Evolutionary conservation across 2,329 filamentous ascomycete species (phyloP).

Genomic region (Aspergillus sp.): DNA sequence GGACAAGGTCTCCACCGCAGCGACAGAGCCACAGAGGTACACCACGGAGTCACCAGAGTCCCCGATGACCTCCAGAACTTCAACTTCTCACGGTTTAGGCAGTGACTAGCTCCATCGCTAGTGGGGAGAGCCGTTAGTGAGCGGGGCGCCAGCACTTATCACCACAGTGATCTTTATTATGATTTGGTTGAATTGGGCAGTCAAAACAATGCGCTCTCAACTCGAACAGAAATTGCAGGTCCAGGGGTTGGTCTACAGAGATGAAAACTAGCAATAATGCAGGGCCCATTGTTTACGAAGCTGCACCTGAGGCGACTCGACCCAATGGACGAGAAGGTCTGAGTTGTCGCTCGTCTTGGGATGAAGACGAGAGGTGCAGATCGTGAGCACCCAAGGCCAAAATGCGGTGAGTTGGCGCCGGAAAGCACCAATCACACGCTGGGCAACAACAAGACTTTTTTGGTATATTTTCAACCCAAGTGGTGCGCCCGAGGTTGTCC

Average conservation of each 20-base stretch:
- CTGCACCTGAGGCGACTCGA: neutral
- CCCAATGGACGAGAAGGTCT: conserved; percentile 1
- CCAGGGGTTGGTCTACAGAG: neutral
- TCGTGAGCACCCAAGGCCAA: conserved; percentile 7
- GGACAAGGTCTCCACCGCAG: conserved; percentile 13
- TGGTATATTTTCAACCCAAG: conserved; percentile 5
- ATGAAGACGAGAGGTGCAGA: neutral
- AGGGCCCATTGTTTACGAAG: neutral
- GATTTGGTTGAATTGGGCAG: conserved; percentile 10
- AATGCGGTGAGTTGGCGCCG: conserved; percentile 18
- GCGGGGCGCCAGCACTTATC: conserved; percentile 16
- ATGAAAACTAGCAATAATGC: neutral
- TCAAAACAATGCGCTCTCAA: conserved; percentile 4
- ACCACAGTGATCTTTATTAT: conserved; percentile 15
- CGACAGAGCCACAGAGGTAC: neutral
- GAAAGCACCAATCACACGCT: conserved; percentile 15
- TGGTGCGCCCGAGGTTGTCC: neutral
- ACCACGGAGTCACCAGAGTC: neutral
- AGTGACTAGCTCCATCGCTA: conserved; percentile 9
- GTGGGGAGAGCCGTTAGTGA: conserved; percentile 12
- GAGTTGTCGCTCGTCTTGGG: conserved; percentile 2
- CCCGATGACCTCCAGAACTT: conserved; percentile 1
- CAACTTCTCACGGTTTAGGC: conserved; percentile 2
- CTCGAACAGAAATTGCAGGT: neutral
- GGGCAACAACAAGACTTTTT: neutral